phyloP scores from a whole-genome alignment of 148 eudicot species.

The Persicaria maculosa region DNA sequence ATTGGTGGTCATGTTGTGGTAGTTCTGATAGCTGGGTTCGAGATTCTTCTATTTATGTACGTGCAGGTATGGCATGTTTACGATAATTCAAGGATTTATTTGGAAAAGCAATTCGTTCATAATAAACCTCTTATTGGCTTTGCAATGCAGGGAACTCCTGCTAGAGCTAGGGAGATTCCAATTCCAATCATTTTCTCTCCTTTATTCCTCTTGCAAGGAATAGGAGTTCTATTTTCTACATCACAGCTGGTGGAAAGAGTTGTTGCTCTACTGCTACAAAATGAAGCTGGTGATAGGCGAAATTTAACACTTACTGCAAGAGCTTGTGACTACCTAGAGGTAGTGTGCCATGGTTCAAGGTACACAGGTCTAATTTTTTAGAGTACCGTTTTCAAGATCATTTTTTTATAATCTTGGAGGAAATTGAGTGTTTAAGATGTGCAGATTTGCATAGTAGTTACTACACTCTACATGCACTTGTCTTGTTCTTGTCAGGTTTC shows the following conservation, averaged over 20 bases:
- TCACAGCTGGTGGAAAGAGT: constrained; percentile 31
- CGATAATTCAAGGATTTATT: not conserved
- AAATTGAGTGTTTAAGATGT: not conserved
- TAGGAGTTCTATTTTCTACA: constrained; percentile 52
- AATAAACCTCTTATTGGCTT: not conserved
- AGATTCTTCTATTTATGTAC: constrained; percentile 77
- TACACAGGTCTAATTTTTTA: constrained; percentile 8
- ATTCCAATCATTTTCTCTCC: constrained; percentile 71
- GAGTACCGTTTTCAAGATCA: not conserved
- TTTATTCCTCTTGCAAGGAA: constrained; percentile 69
- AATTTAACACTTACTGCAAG: constrained; percentile 53
- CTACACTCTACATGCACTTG: not conserved
- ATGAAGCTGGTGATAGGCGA: constrained; percentile 22
- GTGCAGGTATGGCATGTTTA: constrained; percentile 45
- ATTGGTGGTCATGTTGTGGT: constrained; percentile 89
- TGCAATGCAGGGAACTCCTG: constrained; percentile 52
- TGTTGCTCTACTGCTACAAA: constrained; percentile 17
- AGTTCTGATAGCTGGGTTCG: constrained; percentile 64
- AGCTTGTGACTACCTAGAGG: constrained; percentile 59
- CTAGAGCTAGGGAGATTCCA: constrained; percentile 54
- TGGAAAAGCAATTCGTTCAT: not conserved
- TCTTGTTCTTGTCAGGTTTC: constrained; percentile 37
- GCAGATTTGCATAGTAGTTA: not conserved
- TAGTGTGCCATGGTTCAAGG: constrained; percentile 88
- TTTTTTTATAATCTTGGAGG: not conserved